Evolutionary conservation across 129 eudicot species (phyloP), one percentile per base, ranked within the genome.

Genomic region (Chrysanthemum seticuspe): DNA sequence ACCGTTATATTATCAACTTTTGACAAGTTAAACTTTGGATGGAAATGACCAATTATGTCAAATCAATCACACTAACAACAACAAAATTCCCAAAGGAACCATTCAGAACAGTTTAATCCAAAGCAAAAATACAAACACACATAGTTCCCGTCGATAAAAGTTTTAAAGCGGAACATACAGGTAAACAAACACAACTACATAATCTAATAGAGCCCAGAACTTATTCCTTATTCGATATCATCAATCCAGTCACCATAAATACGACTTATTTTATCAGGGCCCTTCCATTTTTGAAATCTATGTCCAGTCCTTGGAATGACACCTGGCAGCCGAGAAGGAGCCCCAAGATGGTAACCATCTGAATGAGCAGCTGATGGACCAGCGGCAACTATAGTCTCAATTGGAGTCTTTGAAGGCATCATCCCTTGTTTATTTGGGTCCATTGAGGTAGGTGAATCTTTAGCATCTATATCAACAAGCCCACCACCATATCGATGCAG

Each of bases 171-270:
- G 51, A 48, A 80, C 47, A 7, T 63, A 16, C 11, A 19, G 15
- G 27, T n/a, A 45, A 70, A 16, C 27, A 36, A 62, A n/a, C 72
- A 74, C 19, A 62, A 49, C 10, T 27, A 25, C 65, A 54, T 4
- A 54, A 63, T 51, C 63, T 13, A 55, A 47, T 12, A 21, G 16
- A 10, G 4, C 40, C 59, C 73, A n/a, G 60, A 64, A 72, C 63
- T 70, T 78, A 85, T 62, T 89, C 86, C 63, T 70, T 78, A 85
- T 62, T 89, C 86, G 31, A 94, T 78, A 47, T 91, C 97, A 44
- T 95, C 99, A 31, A 91, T 91, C 99, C 99, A 95, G 73, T 95
- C 99, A 34, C 99, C 99, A 36, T 95, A 95, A 68, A 95, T 95
- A 72, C 85, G 89, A 73, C 99, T 95, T 61, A 91, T 95, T 74